Percentiles rank a stretch among this genome's conserved stretches.
Evolutionary conservation across 257 asterid genomes (phyloP).

Genomic region (Voacanga thouarsii): DNA sequence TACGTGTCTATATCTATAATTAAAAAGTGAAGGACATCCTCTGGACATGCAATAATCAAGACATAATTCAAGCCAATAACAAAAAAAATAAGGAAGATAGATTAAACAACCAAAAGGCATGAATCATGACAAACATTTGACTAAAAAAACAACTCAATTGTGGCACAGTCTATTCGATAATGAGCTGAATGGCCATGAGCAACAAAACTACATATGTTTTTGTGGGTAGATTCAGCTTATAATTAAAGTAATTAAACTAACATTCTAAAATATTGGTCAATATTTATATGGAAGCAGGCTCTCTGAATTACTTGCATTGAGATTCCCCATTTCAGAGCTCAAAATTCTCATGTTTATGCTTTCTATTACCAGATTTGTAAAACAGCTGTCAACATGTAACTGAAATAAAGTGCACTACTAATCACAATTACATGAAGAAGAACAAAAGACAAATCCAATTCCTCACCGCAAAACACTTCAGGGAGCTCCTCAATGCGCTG

Average conservation of each 20-base stretch:
- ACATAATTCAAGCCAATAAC: too few species aligned
- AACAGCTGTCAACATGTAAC: neutral
- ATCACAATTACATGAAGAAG: neutral
- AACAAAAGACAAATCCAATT: slow-evolving; percentile 6
- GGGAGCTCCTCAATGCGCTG: slow-evolving; percentile 92
- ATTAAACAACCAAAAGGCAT: neutral
- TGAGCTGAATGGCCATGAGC: neutral
- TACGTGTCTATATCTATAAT: neutral
- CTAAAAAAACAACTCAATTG: neutral
- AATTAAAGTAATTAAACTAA: too few species aligned
- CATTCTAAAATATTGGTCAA: neutral
- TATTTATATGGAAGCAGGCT: neutral
- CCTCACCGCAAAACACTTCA: slow-evolving; percentile 87
- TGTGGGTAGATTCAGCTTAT: neutral
- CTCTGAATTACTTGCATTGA: neutral
- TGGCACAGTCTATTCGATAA: neutral
- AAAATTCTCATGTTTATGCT: neutral
- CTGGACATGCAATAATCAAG: neutral
- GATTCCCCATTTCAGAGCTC: neutral
- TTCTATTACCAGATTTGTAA: neutral
- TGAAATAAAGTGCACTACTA: neutral
- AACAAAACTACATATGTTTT: neutral
- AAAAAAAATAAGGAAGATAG: too few species aligned
- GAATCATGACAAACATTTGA: neutral
- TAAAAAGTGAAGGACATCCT: neutral